phyloP scores from a whole-genome alignment of 495 filamentous ascomycete species.

The Chaetomium tenue region DNA sequence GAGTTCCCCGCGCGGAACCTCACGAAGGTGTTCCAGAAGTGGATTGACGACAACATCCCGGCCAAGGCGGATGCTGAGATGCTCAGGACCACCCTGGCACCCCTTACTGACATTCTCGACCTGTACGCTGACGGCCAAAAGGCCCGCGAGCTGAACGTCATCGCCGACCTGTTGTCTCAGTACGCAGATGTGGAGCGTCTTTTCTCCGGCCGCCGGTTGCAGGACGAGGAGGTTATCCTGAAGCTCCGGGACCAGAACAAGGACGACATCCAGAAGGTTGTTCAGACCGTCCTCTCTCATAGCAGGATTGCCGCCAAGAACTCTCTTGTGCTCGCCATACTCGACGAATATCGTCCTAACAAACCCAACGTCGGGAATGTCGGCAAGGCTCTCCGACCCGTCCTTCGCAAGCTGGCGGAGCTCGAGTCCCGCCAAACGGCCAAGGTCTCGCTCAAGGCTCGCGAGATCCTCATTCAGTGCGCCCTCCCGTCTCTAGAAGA shows the following conservation, averaged over 20 bases:
- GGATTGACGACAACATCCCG: constrained; percentile 82
- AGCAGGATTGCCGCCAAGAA: constrained; percentile 91
- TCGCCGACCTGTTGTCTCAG: constrained; percentile 70
- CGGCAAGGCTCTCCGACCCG: constrained; percentile 78
- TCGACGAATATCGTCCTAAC: constrained; percentile 93
- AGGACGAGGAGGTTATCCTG: constrained; percentile 93
- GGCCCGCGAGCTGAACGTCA: constrained; percentile 80
- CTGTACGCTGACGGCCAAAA: constrained; percentile 87
- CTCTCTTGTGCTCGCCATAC: constrained; percentile 84
- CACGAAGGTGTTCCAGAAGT: constrained; percentile 76
- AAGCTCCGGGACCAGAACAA: constrained; percentile 94
- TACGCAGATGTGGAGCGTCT: constrained; percentile 82
- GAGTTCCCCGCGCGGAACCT: constrained; percentile 95
- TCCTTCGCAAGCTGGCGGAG: constrained; percentile 83
- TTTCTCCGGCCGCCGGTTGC: constrained; percentile 77
- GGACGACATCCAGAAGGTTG: constrained; percentile 78
- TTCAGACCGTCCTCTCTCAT: constrained; percentile 88
- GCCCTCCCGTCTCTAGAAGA: constrained; percentile 95
- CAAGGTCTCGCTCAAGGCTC: constrained; percentile 95
- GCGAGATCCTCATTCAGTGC: constrained; percentile 95
- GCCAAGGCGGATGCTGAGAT: constrained; percentile 62
- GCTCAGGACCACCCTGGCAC: constrained; percentile 70
- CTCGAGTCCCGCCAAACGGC: constrained; percentile 83
- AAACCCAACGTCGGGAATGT: constrained; percentile 86
- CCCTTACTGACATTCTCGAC: constrained; percentile 76